Conservation (phyloP, 2,329 filamentous ascomycete species). For the Pleoardoris graminearum region DNA sequence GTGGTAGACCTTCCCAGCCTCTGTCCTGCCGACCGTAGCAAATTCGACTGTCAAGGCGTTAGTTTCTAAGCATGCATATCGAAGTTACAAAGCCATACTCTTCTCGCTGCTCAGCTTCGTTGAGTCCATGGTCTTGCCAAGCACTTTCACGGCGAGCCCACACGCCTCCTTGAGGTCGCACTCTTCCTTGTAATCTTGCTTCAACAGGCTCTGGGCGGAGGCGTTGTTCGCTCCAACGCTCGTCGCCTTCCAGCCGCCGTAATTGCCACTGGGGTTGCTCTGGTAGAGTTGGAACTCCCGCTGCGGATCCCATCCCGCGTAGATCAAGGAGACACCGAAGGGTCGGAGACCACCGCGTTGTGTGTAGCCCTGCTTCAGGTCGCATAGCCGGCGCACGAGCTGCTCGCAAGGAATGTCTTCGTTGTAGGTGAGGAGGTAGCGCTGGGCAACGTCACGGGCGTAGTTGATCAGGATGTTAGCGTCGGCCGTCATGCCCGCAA, state of each 20-base stretch:
- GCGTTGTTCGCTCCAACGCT: conserved; percentile 98
- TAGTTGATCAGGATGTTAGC: conserved; percentile 99
- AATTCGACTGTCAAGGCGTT: conserved; percentile 75
- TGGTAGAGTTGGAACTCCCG: conserved; percentile 98
- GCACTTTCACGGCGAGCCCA: conserved; percentile 94
- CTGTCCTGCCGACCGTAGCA: conserved; percentile 93
- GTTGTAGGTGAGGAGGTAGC: conserved; percentile 98
- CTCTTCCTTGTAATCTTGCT: conserved; percentile 99
- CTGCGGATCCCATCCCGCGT: conserved; percentile 95
- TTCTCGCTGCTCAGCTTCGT: conserved; percentile 99
- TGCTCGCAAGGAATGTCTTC: conserved; percentile 99
- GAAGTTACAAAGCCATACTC: conserved; percentile 64
- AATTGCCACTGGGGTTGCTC: conserved; percentile 98
- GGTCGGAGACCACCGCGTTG: conserved; percentile 97
- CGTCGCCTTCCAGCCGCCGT: conserved; percentile 98
- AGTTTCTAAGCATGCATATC: conserved; percentile 16
- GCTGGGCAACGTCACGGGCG: conserved; percentile 93
- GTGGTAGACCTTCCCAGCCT: conserved; percentile 96
- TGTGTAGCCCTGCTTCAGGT: conserved; percentile 98
- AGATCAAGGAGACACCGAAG: conserved; percentile 99
- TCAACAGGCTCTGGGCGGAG: conserved; percentile 92
- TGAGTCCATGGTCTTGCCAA: conserved; percentile 99
- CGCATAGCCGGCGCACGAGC: conserved; percentile 92
- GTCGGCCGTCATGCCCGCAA: conserved; percentile 98
- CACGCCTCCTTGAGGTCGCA: conserved; percentile 96